Conservation (phyloP, 2,329 filamentous ascomycete species). For the Boeremia lycopersici region DNA sequence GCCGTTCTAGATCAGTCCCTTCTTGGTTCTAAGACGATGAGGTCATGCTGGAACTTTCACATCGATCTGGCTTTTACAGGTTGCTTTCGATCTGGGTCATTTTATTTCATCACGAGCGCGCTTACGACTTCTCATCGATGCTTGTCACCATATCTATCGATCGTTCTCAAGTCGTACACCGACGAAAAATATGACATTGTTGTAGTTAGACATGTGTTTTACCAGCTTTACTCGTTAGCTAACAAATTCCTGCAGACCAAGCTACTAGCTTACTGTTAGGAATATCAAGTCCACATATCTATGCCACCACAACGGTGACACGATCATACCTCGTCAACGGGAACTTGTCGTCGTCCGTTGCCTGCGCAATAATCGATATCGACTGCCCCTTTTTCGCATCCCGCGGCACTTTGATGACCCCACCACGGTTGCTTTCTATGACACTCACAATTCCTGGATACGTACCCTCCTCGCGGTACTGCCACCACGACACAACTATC, state of each 20-base stretch:
- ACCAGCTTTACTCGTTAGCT: too few species aligned
- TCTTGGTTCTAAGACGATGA: too few species aligned
- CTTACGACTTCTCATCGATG: not conserved
- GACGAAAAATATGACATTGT: too few species aligned
- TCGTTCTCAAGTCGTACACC: too few species aligned
- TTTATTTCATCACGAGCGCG: not conserved
- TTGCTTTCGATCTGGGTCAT: too few species aligned
- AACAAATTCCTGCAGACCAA: too few species aligned
- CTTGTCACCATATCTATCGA: too few species aligned
- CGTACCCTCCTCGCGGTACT: slow-evolving; percentile 7
- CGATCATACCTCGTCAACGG: slow-evolving; percentile 3
- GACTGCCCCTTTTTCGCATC: slow-evolving; percentile 1
- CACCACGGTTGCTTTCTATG: not conserved
- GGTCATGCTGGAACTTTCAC: too few species aligned
- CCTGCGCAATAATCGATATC: slow-evolving; percentile 3
- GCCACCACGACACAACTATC: slow-evolving; percentile 3
- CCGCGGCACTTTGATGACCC: not conserved
- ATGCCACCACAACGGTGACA: not conserved
- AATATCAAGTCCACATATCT: not conserved
- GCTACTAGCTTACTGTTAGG: too few species aligned
- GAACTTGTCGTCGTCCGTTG: not conserved
- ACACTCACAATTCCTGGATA: not conserved
- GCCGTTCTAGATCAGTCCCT: too few species aligned
- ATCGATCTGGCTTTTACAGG: too few species aligned
- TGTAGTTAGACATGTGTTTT: too few species aligned